Conservation (phyloP, 73 alveolate species). For the Paramecium sonneborni region DNA sequence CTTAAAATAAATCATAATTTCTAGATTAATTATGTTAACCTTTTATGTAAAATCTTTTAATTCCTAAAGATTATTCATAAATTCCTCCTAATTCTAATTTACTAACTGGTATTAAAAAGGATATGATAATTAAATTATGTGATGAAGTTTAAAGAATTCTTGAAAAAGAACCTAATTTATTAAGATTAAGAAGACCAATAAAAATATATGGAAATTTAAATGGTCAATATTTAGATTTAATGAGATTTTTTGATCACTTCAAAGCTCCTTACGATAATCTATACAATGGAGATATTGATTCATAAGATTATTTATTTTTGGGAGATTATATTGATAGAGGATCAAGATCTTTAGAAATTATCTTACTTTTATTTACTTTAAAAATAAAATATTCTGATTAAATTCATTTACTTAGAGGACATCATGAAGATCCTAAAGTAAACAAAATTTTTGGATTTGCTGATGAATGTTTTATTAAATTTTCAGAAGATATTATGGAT, state of each 20-base stretch:
- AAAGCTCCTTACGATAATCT: conserved; percentile 63
- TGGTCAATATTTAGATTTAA: conserved; percentile 97
- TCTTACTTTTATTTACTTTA: conserved; percentile 69
- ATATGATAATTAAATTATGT: conserved; percentile 49
- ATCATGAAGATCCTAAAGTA: conserved; percentile 85
- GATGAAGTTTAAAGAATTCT: conserved; percentile 62
- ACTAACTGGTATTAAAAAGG: conserved; percentile 57
- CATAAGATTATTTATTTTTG: conserved; percentile 76
- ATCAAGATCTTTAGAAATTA: conserved; percentile 78
- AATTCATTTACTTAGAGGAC: conserved; percentile 77
- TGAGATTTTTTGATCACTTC: conserved; percentile 95
- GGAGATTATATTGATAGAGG: conserved; percentile 92
- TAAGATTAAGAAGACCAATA: conserved; percentile 26
- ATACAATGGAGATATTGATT: conserved; percentile 62
- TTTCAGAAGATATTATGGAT: conserved; percentile 79
- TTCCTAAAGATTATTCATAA: conserved; percentile 29
- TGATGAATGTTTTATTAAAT: conserved; percentile 77
- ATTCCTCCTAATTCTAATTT: conserved; percentile 45
- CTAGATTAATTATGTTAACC: background rate
- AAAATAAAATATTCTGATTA: conserved; percentile 68
- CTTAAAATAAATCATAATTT: background rate
- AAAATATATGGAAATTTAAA: conserved; percentile 98
- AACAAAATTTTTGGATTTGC: conserved; percentile 86
- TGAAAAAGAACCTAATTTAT: conserved; percentile 26
- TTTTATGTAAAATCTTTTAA: background rate